Evolutionary conservation across 2,329 filamentous ascomycete genomes (phyloP).

Genomic region (Bipolaris cookei): DNA sequence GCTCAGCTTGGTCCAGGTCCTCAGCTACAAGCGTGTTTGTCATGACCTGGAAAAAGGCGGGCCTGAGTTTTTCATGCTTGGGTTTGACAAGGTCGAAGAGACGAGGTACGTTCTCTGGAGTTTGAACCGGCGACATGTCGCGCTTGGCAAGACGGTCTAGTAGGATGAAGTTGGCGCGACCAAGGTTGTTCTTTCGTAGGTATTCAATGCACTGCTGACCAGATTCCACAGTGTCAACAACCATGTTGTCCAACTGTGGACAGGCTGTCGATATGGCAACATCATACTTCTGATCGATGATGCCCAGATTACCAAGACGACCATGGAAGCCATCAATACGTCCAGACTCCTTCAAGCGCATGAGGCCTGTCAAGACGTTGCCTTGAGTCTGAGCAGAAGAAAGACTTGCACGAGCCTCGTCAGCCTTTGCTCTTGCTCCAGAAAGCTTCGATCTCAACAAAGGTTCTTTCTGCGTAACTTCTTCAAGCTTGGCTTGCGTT

Average conservation of each 20-base stretch:
- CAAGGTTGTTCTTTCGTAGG: conserved; percentile 94
- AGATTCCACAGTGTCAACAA: conserved; percentile 93
- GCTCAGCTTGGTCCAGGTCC: conserved; percentile 93
- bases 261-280: conserved; percentile 98
- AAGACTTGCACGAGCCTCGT: conserved; percentile 90
- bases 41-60: conserved; percentile 94
- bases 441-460: conserved; percentile 84
- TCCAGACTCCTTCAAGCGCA: conserved; percentile 94
- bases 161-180: conserved; percentile 95
- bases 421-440: conserved; percentile 88
- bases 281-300: conserved; percentile 93
- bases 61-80: conserved; percentile 83
- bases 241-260: conserved; percentile 89
- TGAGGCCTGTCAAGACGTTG: conserved; percentile 87
- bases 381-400: conserved; percentile 90
- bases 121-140: conserved; percentile 80
- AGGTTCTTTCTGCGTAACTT: conserved; percentile 78
- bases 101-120: conserved; percentile 88
- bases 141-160: conserved; percentile 83
- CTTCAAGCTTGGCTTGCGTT: conserved; percentile 73
- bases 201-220: conserved; percentile 99
- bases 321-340: conserved; percentile 98
- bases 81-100: conserved; percentile 91
- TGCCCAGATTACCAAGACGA: conserved; percentile 88
- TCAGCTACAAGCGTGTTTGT: conserved; percentile 93